Percentiles rank a stretch among this genome's conserved stretches.
Evolutionary conservation across 2,329 filamentous ascomycete genomes (phyloP).

Genomic region (Pseudogymnoascus sp.): DNA sequence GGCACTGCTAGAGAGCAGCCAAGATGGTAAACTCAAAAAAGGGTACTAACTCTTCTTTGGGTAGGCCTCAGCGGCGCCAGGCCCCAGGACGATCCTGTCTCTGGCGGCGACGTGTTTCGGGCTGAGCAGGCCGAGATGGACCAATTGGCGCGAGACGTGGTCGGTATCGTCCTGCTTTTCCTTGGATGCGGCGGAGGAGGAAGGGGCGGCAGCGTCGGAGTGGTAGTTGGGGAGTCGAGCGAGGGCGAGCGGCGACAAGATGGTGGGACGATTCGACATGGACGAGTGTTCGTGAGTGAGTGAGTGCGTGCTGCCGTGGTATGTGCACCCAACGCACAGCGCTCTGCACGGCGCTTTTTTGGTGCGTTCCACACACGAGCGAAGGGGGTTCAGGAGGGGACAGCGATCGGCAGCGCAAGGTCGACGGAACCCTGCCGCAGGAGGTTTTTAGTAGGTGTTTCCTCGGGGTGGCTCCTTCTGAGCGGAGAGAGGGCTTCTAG

Average conservation of each 20-base stretch:
- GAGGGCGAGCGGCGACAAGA: background rate
- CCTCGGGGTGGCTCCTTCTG: background rate
- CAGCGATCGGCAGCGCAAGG: background rate
- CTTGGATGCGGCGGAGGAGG: background rate
- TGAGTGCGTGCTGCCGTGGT: background rate
- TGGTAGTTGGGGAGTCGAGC: background rate
- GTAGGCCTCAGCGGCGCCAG: background rate
- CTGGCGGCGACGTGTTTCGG: background rate
- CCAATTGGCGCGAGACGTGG: background rate
- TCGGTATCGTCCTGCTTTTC: background rate
- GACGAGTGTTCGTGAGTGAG: background rate
- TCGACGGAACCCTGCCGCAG: background rate
- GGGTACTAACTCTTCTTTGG: conserved; percentile 1
- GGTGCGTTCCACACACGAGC: background rate
- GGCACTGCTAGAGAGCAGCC: background rate
- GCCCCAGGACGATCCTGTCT: background rate
- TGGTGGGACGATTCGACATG: background rate
- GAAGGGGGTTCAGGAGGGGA: conserved; percentile 3
- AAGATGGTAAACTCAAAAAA: background rate
- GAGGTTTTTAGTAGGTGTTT: background rate
- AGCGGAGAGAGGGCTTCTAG: background rate
- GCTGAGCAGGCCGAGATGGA: conserved; percentile 1
- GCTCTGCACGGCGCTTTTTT: background rate
- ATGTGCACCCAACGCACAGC: background rate
- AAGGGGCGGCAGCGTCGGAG: background rate